phyloP scores from a whole-genome alignment of 2,329 filamentous ascomycete species.

The Xylaria hypoxylon region DNA sequence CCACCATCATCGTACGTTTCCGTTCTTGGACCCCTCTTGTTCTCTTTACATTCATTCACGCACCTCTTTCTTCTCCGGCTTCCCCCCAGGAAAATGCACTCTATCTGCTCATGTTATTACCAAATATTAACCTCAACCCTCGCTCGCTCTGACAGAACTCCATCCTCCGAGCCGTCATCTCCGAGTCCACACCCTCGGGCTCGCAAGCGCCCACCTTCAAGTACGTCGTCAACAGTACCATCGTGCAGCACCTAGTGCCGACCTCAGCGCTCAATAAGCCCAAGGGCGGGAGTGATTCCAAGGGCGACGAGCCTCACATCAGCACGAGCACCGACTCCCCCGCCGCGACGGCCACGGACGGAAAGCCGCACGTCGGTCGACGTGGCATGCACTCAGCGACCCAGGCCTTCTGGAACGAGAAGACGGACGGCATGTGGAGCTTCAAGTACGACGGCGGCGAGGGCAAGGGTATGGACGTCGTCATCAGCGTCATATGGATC shows the following conservation, averaged over 20 bases:
- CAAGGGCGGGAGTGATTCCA: conserved; percentile 61
- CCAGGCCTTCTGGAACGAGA: conserved; percentile 90
- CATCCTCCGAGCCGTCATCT: conserved; percentile 81
- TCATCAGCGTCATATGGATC: conserved; percentile 83
- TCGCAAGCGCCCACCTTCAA: conserved; percentile 78
- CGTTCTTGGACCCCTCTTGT: conserved; percentile 16
- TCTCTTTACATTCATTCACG: not conserved
- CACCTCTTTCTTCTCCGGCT: not conserved
- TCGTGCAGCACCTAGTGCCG: conserved; percentile 90
- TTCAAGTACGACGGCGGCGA: conserved; percentile 82
- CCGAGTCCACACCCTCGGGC: conserved; percentile 73
- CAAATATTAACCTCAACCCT: conserved; percentile 31
- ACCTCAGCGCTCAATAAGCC: conserved; percentile 73
- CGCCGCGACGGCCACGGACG: conserved; percentile 62
- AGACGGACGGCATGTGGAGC: conserved; percentile 90
- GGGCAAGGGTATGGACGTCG: conserved; percentile 74
- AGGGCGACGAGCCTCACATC: conserved; percentile 63
- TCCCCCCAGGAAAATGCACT: not conserved
- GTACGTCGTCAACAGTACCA: conserved; percentile 97
- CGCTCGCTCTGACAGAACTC: conserved; percentile 66
- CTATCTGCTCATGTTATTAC: conserved; percentile 8
- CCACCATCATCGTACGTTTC: conserved; percentile 83
- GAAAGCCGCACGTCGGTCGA: conserved; percentile 80
- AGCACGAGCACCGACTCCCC: conserved; percentile 65
- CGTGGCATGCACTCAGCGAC: conserved; percentile 91